phyloP scores from a whole-genome alignment of 371 early-diverging fungal species.

The Lichtheimia ornata region DNA sequence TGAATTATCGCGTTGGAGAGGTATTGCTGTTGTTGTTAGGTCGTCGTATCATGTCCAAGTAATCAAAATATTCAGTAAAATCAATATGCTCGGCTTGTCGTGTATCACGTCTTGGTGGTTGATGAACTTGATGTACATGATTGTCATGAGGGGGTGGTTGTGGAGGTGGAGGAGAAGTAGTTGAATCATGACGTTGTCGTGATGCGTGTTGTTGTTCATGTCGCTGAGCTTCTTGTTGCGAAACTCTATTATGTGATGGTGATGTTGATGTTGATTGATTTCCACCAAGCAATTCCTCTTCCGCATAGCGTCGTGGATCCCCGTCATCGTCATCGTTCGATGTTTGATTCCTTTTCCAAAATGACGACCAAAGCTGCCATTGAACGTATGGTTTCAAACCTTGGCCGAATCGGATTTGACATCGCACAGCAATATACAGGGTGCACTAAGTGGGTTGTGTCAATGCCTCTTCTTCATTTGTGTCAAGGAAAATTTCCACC shows the following conservation, averaged over 20 bases:
- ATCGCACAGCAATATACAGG: constrained; percentile 13
- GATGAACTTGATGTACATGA: background rate
- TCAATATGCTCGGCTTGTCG: background rate
- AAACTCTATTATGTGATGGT: background rate
- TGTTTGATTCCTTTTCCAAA: background rate
- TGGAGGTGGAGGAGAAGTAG: background rate
- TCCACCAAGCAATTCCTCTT: background rate
- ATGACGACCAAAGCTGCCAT: background rate
- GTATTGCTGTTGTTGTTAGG: no score
- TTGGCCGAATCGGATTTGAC: constrained; percentile 15
- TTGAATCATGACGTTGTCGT: background rate
- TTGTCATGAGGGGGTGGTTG: no score
- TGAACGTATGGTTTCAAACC: constrained; percentile 16
- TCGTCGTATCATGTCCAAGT: background rate
- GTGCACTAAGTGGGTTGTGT: background rate
- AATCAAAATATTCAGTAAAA: background rate
- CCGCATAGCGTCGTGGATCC: background rate
- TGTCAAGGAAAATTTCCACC: constrained; percentile 1
- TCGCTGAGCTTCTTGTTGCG: background rate
- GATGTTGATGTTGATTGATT: background rate
- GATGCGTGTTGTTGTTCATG: background rate
- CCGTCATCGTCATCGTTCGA: background rate
- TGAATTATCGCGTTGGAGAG: no score
- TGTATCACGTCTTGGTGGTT: no score
- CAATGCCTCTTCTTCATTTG: background rate